These are phyloP conservation scores for Paracoccidioides brasiliensis DNA, from an alignment of 2,329 filamentous ascomycete genomes.

Conservation along the genomic window DNA sequence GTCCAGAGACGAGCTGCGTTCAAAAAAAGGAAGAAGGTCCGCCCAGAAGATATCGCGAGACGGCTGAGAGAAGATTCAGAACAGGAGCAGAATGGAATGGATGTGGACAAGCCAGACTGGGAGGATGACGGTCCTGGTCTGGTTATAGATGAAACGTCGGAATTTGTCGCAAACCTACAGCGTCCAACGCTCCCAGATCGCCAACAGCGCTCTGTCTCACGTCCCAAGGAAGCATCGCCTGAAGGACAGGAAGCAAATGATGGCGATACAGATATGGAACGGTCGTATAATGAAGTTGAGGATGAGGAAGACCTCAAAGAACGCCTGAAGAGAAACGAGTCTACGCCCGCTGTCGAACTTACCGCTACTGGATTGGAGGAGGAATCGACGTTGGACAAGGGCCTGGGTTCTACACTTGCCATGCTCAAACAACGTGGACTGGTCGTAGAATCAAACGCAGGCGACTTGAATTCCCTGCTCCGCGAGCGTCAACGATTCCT, in stretches of 20 bases:
- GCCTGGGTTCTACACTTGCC: constrained; percentile 68
- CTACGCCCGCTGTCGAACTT: constrained; percentile 35
- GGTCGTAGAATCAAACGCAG: constrained; percentile 50
- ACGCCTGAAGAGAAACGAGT: constrained; percentile 37
- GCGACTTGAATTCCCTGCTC: constrained; percentile 52
- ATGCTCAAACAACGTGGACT: constrained; percentile 79
- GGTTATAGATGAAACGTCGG: constrained; percentile 89
- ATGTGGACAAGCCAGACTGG: constrained; percentile 44
- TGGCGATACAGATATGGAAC: constrained; percentile 42
- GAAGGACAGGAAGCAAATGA: constrained; percentile 39
- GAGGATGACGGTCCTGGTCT: constrained; percentile 50
- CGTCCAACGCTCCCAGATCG: constrained; percentile 48
- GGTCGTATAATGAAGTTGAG: constrained; percentile 39
- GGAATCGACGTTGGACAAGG: constrained; percentile 65
- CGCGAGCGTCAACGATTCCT: constrained; percentile 68
- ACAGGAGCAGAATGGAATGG: constrained; percentile 38
- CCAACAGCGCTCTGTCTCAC: constrained; percentile 27
- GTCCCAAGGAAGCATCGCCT: constrained; percentile 22
- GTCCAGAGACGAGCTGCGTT: constrained; percentile 70
- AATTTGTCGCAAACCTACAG: constrained; percentile 79
- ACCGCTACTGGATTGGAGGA: constrained; percentile 66
- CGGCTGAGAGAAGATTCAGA: constrained; percentile 54
- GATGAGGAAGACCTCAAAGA: constrained; percentile 38
- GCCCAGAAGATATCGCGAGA: constrained; percentile 75
- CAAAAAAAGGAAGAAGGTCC: constrained; percentile 80